Conservation (phyloP, 345 rosid genomes). For the Lepidium africanum region DNA sequence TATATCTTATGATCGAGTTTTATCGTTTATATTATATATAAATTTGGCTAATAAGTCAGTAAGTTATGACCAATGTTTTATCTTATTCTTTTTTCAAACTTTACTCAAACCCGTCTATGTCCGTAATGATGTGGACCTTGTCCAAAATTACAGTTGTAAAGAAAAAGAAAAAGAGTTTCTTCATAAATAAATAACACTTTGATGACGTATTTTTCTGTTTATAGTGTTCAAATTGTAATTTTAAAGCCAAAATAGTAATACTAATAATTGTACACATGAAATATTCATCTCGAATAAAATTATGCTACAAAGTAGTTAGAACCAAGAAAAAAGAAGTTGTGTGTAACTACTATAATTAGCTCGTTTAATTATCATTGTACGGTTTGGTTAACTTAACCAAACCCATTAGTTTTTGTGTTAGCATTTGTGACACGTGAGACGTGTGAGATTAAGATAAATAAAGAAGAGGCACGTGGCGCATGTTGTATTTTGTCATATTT, state of each 20-base stretch:
- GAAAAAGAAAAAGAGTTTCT: not conserved
- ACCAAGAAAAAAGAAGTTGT: not conserved
- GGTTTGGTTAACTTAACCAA: not conserved
- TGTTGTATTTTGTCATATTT: not conserved
- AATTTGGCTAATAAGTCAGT: too few species aligned
- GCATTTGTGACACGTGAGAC: constrained; percentile 19
- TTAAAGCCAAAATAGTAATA: not conserved
- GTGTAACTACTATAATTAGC: not conserved
- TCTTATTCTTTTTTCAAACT: too few species aligned
- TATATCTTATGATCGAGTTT: too few species aligned
- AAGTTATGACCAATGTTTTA: too few species aligned
- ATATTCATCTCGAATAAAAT: not conserved
- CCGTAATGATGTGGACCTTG: not conserved
- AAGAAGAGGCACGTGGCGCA: constrained; percentile 17
- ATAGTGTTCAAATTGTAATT: not conserved
- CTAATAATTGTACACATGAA: not conserved
- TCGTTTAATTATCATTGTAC: not conserved
- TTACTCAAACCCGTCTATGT: constrained; percentile 6
- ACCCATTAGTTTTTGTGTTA: constrained; percentile 1
- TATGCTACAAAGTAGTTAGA: not conserved
- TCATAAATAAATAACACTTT: not conserved
- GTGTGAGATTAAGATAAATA: not conserved
- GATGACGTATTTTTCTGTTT: not conserved
- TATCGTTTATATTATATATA: too few species aligned
- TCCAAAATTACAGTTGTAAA: not conserved